Conservation (phyloP, 2,329 filamentous ascomycete genomes). For the Fusarium siculi region DNA sequence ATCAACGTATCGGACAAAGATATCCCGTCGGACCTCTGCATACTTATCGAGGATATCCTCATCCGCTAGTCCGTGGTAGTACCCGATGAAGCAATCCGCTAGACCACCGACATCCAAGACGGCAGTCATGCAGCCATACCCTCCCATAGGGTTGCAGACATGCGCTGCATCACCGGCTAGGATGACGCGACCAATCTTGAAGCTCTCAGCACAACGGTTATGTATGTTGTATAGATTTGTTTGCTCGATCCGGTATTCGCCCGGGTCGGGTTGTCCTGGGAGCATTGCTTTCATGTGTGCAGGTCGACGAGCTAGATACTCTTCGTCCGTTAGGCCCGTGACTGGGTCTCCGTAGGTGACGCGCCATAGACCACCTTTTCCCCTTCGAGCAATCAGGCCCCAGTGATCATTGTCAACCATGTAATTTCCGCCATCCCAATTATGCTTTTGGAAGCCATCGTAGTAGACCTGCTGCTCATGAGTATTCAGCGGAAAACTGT, state of each 20-base stretch:
- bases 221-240: conserved; percentile 9
- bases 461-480: neutral
- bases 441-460: conserved; percentile 1
- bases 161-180: conserved; percentile 2
- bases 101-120: conserved; percentile 1
- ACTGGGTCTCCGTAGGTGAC: conserved; percentile 3
- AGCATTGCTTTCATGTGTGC: conserved; percentile 7
- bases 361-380: neutral
- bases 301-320: neutral
- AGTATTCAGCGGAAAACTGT: neutral
- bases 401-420: conserved; percentile 3
- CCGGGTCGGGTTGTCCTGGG: neutral
- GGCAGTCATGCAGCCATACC: conserved; percentile 7
- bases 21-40: neutral
- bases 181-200: neutral
- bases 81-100: conserved; percentile 1
- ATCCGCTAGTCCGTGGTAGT: neutral
- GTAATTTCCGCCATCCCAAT: conserved; percentile 1
- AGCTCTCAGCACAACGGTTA: neutral
- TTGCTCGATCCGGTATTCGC: neutral
- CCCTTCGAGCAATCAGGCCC: neutral
- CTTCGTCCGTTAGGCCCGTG: neutral
- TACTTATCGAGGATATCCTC: neutral
- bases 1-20: conserved; percentile 4
- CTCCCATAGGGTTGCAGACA: conserved; percentile 6